A percentile compares a stretch with the other conserved stretches of the same genome.
Conservation (phyloP, 2,329 filamentous ascomycete species). For the Calonectria pteridis region DNA sequence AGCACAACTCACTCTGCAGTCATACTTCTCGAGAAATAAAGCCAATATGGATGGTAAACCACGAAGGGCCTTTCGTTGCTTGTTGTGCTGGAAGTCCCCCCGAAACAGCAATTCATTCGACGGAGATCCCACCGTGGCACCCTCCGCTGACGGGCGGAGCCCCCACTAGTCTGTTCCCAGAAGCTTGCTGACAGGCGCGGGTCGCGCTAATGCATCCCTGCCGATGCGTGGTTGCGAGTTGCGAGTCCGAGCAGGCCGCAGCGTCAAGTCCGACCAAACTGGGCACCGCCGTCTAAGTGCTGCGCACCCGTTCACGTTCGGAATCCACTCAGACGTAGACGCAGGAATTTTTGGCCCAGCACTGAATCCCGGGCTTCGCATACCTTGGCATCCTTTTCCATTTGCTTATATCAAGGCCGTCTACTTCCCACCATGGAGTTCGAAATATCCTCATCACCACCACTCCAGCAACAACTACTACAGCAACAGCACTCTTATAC, state of each 20-base stretch:
- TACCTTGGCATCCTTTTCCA: background rate
- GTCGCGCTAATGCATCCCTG: constrained; percentile 12
- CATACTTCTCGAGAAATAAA: background rate
- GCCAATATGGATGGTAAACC: background rate
- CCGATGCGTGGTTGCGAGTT: constrained; percentile 14
- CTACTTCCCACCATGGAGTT: background rate
- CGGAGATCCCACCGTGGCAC: background rate
- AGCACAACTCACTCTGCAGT: background rate
- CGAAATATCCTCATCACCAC: constrained; percentile 5
- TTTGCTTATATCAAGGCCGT: constrained; percentile 23
- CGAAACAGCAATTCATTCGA: background rate
- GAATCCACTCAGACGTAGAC: background rate
- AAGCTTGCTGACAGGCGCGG: constrained; percentile 3
- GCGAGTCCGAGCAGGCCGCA: constrained; percentile 16
- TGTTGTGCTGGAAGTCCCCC: background rate
- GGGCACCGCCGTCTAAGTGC: constrained; percentile 19
- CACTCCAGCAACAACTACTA: background rate
- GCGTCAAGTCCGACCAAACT: background rate
- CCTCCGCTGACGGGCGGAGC: constrained; percentile 23
- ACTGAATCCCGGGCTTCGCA: background rate
- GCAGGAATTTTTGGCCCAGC: background rate
- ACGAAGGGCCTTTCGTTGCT: background rate
- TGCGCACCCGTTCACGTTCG: background rate
- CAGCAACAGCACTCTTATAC: background rate
- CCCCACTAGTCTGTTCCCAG: background rate